These are phyloP conservation scores for Wickerhamiella siamensis DNA, from an alignment of 805 yeast genomes.

Conservation along the genomic window DNA sequence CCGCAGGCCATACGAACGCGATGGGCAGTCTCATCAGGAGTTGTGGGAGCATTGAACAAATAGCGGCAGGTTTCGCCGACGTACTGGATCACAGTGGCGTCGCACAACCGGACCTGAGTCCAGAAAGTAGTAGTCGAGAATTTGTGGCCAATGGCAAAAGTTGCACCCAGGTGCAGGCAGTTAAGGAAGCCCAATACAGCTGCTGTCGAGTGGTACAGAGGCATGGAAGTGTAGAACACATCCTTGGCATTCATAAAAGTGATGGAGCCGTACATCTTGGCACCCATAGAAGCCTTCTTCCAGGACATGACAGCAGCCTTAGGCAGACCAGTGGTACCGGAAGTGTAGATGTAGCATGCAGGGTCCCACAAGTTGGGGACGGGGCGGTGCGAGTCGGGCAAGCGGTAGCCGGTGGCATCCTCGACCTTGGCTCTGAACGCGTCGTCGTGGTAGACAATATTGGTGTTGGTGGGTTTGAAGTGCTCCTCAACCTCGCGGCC, in stretches of 20 bases:
- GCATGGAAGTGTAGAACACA: constrained; percentile 80
- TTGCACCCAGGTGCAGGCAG: constrained; percentile 49
- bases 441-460: constrained; percentile 17
- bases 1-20: constrained; percentile 63
- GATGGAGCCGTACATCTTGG: constrained; percentile 53
- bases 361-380: constrained; percentile 44
- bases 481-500: constrained; percentile 37
- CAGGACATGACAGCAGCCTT: constrained; percentile 88
- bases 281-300: constrained; percentile 67
- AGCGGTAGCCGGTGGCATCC: constrained; percentile 30
- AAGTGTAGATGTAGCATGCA: constrained; percentile 67
- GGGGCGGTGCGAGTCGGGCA: constrained; percentile 41
- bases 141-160: constrained; percentile 63
- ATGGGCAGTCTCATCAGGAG: constrained; percentile 49
- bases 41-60: constrained; percentile 47
- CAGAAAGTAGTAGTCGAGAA: constrained; percentile 77
- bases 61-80: constrained; percentile 94
- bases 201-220: constrained; percentile 88
- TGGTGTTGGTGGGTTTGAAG: constrained; percentile 19
- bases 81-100: constrained; percentile 75
- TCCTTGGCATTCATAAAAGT: constrained; percentile 42
- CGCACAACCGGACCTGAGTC: constrained; percentile 64
- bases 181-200: constrained; percentile 75
- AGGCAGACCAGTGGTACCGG: constrained; percentile 92
- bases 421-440: constrained; percentile 31